These are phyloP conservation scores for Trichomonascus vanleenenianus DNA, from an alignment of 805 yeast genomes.

Conservation along the genomic window DNA sequence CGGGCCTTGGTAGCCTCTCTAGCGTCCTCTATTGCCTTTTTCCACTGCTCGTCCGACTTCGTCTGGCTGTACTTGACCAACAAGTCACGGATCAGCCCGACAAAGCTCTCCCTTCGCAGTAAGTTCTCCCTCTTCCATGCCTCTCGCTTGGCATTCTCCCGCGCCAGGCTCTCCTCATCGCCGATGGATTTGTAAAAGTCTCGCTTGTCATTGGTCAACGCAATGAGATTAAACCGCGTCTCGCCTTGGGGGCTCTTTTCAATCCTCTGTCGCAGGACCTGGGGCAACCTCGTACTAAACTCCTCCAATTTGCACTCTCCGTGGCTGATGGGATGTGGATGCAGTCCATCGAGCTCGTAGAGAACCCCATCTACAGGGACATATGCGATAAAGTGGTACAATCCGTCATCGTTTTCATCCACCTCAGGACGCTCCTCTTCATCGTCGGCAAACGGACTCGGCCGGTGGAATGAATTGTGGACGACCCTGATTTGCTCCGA, in stretches of 20 bases:
- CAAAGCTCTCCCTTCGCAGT: constrained; percentile 46
- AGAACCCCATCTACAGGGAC: constrained; percentile 37
- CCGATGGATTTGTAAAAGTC: constrained; percentile 31
- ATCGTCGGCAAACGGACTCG: constrained; percentile 44
- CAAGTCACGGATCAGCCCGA: constrained; percentile 42
- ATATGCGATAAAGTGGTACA: constrained; percentile 57
- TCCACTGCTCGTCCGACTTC: constrained; percentile 16
- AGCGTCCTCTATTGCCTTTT: constrained; percentile 7
- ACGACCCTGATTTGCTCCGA: constrained; percentile 47
- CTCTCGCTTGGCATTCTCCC: constrained; percentile 42
- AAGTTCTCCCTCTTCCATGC: constrained; percentile 48
- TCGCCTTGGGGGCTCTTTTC: constrained; percentile 39
- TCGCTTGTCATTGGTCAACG: constrained; percentile 45
- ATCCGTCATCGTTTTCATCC: constrained; percentile 40
- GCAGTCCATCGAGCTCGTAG: constrained; percentile 59
- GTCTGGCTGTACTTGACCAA: constrained; percentile 34
- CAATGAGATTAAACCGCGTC: constrained; percentile 49
- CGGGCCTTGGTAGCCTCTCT: neutral
- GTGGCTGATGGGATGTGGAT: constrained; percentile 47
- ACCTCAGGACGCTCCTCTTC: constrained; percentile 14
- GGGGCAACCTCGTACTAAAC: constrained; percentile 37
- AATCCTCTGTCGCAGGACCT: constrained; percentile 41
- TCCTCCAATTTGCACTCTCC: constrained; percentile 35
- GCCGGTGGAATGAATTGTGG: constrained; percentile 57
- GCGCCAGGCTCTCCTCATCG: constrained; percentile 32